phyloP scores from a whole-genome alignment of 495 filamentous ascomycete genomes.

The Penicillium manginii region DNA sequence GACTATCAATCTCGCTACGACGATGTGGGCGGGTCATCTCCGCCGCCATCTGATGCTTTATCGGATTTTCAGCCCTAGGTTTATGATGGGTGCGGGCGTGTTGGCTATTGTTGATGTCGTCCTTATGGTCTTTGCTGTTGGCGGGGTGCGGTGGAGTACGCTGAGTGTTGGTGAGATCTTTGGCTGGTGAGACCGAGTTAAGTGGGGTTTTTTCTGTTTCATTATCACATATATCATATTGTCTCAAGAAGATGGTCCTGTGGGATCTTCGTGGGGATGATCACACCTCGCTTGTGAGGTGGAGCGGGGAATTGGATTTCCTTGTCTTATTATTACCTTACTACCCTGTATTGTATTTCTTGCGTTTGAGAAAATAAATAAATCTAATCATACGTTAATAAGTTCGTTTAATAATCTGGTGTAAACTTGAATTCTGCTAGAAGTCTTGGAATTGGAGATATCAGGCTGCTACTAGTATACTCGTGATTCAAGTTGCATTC shows the following conservation, averaged over 20 bases:
- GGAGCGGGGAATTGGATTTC: too few relatives aligned
- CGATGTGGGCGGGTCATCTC: slow-evolving; percentile 83
- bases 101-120: slow-evolving; percentile 79
- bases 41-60: slow-evolving; percentile 95
- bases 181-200: slow-evolving; percentile 61
- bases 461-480: too few relatives aligned
- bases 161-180: slow-evolving; percentile 85
- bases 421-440: too few relatives aligned
- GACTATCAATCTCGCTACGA: slow-evolving; percentile 78
- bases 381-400: too few relatives aligned
- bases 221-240: neutral
- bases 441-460: too few relatives aligned
- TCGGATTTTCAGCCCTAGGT: slow-evolving; percentile 89
- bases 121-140: slow-evolving; percentile 65
- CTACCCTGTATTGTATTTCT: too few relatives aligned
- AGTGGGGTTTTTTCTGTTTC: neutral
- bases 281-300: too few relatives aligned
- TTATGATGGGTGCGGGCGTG: slow-evolving; percentile 78
- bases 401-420: too few relatives aligned
- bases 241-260: neutral
- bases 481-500: too few relatives aligned
- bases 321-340: too few relatives aligned
- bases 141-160: slow-evolving; percentile 72
- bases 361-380: too few relatives aligned
- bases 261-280: too few relatives aligned